Conservation (phyloP, 2,329 filamentous ascomycete species). For the Penicillium sp. region DNA sequence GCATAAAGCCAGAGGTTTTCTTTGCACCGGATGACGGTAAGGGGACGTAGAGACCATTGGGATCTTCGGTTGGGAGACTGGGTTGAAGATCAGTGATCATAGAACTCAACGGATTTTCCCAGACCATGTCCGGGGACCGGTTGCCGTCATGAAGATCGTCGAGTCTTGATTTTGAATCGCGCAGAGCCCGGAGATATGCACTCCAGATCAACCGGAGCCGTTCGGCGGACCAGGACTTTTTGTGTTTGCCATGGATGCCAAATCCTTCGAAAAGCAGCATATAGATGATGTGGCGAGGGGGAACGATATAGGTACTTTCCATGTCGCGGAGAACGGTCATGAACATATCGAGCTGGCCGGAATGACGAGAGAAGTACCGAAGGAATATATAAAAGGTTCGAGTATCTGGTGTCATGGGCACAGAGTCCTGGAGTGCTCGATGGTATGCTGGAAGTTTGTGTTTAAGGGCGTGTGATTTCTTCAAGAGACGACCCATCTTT, state of each 20-base stretch:
- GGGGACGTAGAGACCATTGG: slow-evolving; percentile 8
- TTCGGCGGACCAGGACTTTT: slow-evolving; percentile 69
- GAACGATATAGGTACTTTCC: slow-evolving; percentile 62
- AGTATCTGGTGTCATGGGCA: slow-evolving; percentile 69
- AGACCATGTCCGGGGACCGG: slow-evolving; percentile 11
- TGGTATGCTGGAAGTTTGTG: slow-evolving; percentile 53
- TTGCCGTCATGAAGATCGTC: slow-evolving; percentile 4
- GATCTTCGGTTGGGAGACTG: slow-evolving; percentile 1
- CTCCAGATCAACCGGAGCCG: slow-evolving; percentile 68
- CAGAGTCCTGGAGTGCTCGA: slow-evolving; percentile 62
- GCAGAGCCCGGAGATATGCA: slow-evolving; percentile 55
- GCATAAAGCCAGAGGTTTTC: neutral
- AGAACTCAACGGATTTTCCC: slow-evolving; percentile 33
- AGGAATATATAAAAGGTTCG: slow-evolving; percentile 78
- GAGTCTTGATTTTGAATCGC: slow-evolving; percentile 34
- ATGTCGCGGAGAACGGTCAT: slow-evolving; percentile 76
- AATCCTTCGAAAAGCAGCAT: slow-evolving; percentile 83
- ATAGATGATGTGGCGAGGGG: slow-evolving; percentile 73
- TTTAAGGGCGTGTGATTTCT: slow-evolving; percentile 38
- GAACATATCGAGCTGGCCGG: slow-evolving; percentile 71
- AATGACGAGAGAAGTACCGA: slow-evolving; percentile 65
- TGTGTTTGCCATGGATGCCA: slow-evolving; percentile 62
- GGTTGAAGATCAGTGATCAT: slow-evolving; percentile 5
- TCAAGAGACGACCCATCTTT: slow-evolving; percentile 27
- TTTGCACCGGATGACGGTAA: neutral